Evolutionary conservation across 176 grass and related monocot genomes (phyloP).

Genomic region (Aegilops speltoides): DNA sequence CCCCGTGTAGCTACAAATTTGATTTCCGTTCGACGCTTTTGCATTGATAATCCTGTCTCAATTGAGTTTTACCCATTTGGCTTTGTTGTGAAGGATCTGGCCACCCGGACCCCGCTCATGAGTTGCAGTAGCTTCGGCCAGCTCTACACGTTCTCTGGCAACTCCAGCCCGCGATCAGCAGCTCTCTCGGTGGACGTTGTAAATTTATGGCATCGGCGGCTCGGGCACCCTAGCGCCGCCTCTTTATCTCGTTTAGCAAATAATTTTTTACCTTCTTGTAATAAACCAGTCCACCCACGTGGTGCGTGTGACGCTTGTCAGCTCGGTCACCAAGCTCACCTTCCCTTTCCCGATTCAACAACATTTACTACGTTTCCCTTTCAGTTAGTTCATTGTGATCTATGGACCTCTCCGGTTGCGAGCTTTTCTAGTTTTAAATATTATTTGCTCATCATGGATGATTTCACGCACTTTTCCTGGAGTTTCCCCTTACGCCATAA

Average conservation of each 20-base stretch:
- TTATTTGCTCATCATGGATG: neutral
- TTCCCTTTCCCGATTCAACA: too few relatives aligned
- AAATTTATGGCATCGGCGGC: too few relatives aligned
- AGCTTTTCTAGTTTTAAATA: neutral
- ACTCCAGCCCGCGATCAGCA: fast-evolving
- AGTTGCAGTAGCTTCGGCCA: too few relatives aligned
- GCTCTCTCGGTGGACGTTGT: fast-evolving
- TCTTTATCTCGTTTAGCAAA: too few relatives aligned
- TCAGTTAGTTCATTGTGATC: neutral
- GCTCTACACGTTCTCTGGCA: too few relatives aligned
- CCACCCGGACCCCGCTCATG: neutral
- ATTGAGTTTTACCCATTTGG: neutral
- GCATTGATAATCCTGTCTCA: neutral
- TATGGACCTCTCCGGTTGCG: neutral
- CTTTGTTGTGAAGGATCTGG: neutral
- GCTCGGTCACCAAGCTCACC: too few relatives aligned
- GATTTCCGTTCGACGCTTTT: neutral
- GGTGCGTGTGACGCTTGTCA: too few relatives aligned
- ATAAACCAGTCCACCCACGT: too few relatives aligned
- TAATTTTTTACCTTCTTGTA: too few relatives aligned
- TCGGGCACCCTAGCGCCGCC: too few relatives aligned
- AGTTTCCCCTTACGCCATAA: too few relatives aligned
- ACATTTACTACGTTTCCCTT: neutral
- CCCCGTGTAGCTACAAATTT: neutral
- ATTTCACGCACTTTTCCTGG: neutral